Percentiles rank a stretch among this genome's conserved stretches.
Evolutionary conservation across 495 filamentous ascomycete genomes (phyloP).

Genomic region (Penicillium verhagenii): DNA sequence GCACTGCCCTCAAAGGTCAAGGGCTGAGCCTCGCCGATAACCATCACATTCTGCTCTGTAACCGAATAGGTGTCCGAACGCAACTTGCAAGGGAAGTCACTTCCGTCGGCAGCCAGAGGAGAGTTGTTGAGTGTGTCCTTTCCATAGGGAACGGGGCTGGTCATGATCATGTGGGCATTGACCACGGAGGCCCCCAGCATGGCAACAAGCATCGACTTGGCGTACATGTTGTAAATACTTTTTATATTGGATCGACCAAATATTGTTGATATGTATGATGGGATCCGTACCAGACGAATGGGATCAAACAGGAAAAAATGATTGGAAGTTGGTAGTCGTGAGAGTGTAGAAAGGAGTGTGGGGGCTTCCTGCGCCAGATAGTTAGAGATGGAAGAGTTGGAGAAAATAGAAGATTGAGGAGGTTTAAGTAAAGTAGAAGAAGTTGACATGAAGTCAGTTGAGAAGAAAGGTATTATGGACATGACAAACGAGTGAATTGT

Average conservation of each 20-base stretch:
- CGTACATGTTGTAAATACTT: constrained; percentile 37
- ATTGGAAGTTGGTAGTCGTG: constrained; percentile 23
- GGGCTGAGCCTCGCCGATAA: constrained; percentile 25
- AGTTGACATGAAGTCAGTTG: neutral
- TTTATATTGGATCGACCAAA: constrained; percentile 15
- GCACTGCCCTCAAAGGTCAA: constrained; percentile 50
- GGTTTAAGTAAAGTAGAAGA: neutral
- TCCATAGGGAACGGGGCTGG: constrained; percentile 63
- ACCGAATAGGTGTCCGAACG: constrained; percentile 24
- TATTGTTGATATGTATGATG: constrained; percentile 14
- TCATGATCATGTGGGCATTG: constrained; percentile 70
- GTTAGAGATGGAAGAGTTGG: constrained; percentile 3
- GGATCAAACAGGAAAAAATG: constrained; percentile 25
- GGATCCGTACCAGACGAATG: constrained; percentile 47
- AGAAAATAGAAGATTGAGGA: neutral
- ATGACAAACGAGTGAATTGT: neutral
- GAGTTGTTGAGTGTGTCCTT: constrained; percentile 50
- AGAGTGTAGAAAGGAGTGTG: constrained; percentile 1
- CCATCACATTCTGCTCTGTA: constrained; percentile 29
- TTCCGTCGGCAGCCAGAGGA: constrained; percentile 59
- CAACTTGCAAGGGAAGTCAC: constrained; percentile 78
- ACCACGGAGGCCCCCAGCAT: constrained; percentile 50
- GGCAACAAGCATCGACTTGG: constrained; percentile 37
- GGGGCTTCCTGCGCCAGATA: constrained; percentile 8
- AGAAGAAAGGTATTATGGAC: neutral